Evolutionary conservation across 257 asterid species (phyloP), one percentile per base, ranked within the genome.

Genomic region (Thymus mandschuricus): DNA sequence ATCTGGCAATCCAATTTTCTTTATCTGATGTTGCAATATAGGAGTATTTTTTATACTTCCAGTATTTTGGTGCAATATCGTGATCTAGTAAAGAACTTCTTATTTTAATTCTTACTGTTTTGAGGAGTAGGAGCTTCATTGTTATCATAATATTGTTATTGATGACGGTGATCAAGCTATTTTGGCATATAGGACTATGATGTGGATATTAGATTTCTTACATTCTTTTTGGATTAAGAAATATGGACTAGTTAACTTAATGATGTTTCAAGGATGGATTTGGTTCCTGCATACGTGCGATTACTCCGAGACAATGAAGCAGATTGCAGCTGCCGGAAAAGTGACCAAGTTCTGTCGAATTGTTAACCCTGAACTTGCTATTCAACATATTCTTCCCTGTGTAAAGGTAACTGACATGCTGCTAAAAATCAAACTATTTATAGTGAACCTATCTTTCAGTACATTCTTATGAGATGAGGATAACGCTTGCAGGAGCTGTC

Each of bases 231-330:
- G 12, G 13, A 52, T 9, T 41, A 43, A 45, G 43, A 68, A 41
- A 61, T 63, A 8, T 55, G 34, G n/a, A 66, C 48, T 44, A 55
- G 12, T 63, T 55, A 69, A 28, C 21, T 55, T 5, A 69, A 11
- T 44, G 52, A 60, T 79, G 66, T 44, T 51, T 30, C 13, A 75
- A 86, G 94, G 82, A 81, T 81, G 76, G 94, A 87, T 55, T 62
- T 85, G 83, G 87, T 87, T 72, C 91, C 94, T 85, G 90, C 94
- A 44, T 87, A 83, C 72, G 94, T 87, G 55, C 87, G 94, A 51
- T 83, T 87, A 61, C 94, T 87, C 72, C 88, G 87, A 57, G 94
- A 87, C 74, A 87, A 85, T 80, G 94, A 87, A 75, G 94, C 94
- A 52, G 91, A 87, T 87, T 76, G 94, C 94, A 62, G 87, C 88